Base-by-base conservation (phyloP, 345 rosid genomes). In the Hibiscus trionum region DNA sequence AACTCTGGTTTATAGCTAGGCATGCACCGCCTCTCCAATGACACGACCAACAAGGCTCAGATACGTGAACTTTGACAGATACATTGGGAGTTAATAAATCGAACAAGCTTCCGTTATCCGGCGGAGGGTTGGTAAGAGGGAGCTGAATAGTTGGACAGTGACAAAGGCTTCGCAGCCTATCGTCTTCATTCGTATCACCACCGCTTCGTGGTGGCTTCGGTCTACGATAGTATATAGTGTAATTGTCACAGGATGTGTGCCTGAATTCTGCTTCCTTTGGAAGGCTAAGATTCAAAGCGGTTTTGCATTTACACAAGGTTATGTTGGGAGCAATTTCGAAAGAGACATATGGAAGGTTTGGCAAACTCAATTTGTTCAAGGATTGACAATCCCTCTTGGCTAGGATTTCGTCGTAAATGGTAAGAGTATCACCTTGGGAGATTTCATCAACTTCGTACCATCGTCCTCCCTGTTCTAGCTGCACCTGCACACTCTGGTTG, bases 271-370 rank as follows among this genome's bases (percentile, higher is more conserved):
- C 4, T 35, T 29, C 37, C 1, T 53, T 17, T 39, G 16, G 15
- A 17, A 26, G 24, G n/a, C 3, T 47, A 3, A 3, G 47, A 37
- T 11, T 61, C 46, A 14, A 10, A 39, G 8, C 6, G 10, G 12
- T 37, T 44, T 70, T 46, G 69, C 88, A 86, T 69, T 66, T 78
- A 77, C 72, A 76, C 73, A 85, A 26, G 66, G 64, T 63, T 37
- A 37, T 5, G n/a, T 76, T 33, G 0, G 4, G 0, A 1, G 1
- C 10, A 5, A 75, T 49, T 4, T 31, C 14, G 4, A 77, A 79
- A 27, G 60, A 53, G 29, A 80, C 63, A 69, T 60, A 80, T 15
- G 85, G 85, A 12, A 73, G 71, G 9, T 19, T 11, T 33, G 86
- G 78, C 53, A 82, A 69, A 63, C 82, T 76, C 14, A 80, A 64